Percentiles rank a stretch among this genome's conserved stretches.
These are phyloP conservation scores for Apiospora malaysiana DNA, from an alignment of 2,329 filamentous ascomycete genomes.

Conservation along the genomic window DNA sequence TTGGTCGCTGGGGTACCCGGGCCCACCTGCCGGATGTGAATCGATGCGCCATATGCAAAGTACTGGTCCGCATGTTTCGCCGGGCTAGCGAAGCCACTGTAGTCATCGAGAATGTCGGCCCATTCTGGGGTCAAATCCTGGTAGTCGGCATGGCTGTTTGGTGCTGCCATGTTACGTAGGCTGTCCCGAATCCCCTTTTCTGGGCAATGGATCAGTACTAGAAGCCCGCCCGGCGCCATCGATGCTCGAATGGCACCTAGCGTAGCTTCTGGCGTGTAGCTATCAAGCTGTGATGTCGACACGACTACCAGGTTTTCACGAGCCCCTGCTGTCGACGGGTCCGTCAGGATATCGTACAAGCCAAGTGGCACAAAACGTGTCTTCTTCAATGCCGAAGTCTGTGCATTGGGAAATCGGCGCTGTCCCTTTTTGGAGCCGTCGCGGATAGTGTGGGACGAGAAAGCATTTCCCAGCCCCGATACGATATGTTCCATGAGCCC, in stretches of 20 bases:
- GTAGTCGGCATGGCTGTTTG: too few relatives aligned
- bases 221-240: slow-evolving; percentile 46
- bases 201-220: slow-evolving; percentile 38
- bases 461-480: slow-evolving; percentile 38
- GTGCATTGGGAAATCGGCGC: background rate
- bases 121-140: background rate
- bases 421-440: background rate
- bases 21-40: slow-evolving; percentile 43
- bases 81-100: slow-evolving; percentile 40
- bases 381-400: background rate
- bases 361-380: background rate
- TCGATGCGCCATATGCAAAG: slow-evolving; percentile 39
- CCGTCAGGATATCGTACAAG: background rate
- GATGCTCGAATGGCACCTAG: slow-evolving; percentile 38
- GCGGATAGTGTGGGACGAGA: slow-evolving; percentile 37
- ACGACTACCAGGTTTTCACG: slow-evolving; percentile 43
- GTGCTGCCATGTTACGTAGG: background rate
- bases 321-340: slow-evolving; percentile 6
- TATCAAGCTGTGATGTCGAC: slow-evolving; percentile 40
- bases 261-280: slow-evolving; percentile 29
- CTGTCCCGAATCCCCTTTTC: background rate
- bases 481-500: slow-evolving; percentile 41
- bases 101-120: slow-evolving; percentile 35
- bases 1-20: background rate
- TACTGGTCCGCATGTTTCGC: slow-evolving; percentile 42